These are phyloP conservation scores for Myxozyma nipponensis DNA, from an alignment of 805 yeast species.

Conservation along the genomic window DNA sequence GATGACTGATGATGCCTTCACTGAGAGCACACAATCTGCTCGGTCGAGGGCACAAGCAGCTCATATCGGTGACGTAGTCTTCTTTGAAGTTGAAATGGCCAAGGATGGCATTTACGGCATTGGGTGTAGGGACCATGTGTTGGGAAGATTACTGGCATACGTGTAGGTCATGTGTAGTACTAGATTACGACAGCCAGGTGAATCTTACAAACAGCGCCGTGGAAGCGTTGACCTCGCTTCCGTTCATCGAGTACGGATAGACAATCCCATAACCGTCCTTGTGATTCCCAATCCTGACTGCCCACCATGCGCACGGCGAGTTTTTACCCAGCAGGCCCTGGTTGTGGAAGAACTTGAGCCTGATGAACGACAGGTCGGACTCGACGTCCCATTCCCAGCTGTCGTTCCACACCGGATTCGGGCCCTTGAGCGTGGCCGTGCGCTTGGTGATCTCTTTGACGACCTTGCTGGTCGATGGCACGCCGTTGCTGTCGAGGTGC, in stretches of 20 bases:
- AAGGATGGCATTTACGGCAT: no score
- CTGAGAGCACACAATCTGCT: no score
- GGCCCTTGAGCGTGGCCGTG: constrained; percentile 4
- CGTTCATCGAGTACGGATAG: constrained; percentile 2
- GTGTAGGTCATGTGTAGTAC: no score
- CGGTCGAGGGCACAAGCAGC: no score
- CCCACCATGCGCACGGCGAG: constrained; percentile 14
- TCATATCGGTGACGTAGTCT: no score
- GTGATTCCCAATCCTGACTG: constrained; percentile 7
- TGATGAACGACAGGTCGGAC: constrained; percentile 9
- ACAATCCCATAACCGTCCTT: constrained; percentile 3
- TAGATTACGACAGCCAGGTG: constrained; percentile 2
- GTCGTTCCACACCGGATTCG: constrained; percentile 4
- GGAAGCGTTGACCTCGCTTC: not conserved
- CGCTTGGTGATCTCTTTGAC: constrained; percentile 2
- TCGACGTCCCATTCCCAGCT: not conserved
- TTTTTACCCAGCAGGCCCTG: constrained; percentile 10
- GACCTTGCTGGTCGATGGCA: constrained; percentile 3
- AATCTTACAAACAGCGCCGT: not conserved
- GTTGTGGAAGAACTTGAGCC: constrained; percentile 10
- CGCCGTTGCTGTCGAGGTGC: constrained; percentile 3
- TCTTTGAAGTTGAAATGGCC: no score
- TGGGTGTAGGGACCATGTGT: no score
- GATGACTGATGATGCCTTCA: no score
- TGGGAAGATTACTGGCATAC: no score